These are phyloP conservation scores for Komagataella mondaviorum DNA, from an alignment of 805 yeast genomes.

Conservation along the genomic window DNA sequence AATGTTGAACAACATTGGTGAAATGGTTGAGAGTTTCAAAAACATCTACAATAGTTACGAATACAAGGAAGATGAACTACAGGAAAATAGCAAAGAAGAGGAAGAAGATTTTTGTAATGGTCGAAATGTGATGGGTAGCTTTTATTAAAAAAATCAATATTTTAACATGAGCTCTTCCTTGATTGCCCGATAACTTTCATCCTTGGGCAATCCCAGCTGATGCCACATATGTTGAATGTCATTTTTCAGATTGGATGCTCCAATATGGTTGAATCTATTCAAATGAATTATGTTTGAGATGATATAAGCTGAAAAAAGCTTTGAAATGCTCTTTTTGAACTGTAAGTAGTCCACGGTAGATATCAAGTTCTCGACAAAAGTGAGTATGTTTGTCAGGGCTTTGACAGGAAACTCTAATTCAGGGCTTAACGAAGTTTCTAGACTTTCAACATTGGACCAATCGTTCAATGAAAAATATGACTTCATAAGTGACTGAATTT, in stretches of 20 bases:
- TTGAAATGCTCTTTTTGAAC: conserved; percentile 13
- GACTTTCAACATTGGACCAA: conserved; percentile 11
- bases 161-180: not conserved
- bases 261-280: conserved; percentile 18
- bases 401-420: conserved; percentile 14
- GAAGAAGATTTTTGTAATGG: not conserved
- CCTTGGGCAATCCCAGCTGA: conserved; percentile 10
- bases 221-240: conserved; percentile 20
- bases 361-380: conserved; percentile 15
- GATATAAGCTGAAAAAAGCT: conserved; percentile 19
- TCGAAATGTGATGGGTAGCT: conserved; percentile 1
- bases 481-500: conserved; percentile 21
- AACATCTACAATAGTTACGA: conserved; percentile 6
- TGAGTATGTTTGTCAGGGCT: conserved; percentile 14
- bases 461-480: conserved; percentile 17
- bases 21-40: conserved; percentile 33
- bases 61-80: not conserved
- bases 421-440: conserved; percentile 4
- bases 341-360: conserved; percentile 16
- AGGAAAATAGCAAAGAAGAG: not conserved
- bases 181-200: conserved; percentile 5
- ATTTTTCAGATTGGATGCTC: conserved; percentile 19
- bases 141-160: not conserved
- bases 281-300: conserved; percentile 23
- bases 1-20: conserved; percentile 49